A percentile compares a stretch with the other conserved stretches of the same genome.
Evolutionary conservation across 1,284 basidiomycete genomes (phyloP).

Genomic region (Ustilago crameri): DNA sequence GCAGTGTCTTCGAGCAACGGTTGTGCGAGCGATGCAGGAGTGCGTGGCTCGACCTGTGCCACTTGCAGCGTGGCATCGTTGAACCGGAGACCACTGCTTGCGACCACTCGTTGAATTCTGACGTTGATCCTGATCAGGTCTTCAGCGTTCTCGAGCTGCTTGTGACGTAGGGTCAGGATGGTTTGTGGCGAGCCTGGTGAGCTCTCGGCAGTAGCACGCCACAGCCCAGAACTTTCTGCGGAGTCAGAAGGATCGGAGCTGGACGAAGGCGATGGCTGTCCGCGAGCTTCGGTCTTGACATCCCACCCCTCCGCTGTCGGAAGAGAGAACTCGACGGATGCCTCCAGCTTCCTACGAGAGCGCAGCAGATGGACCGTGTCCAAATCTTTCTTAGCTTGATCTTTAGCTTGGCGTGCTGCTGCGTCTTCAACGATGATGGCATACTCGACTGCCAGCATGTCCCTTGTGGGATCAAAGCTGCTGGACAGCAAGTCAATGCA

Average conservation of each 20-base stretch:
- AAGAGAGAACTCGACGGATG: slow-evolving; percentile 82
- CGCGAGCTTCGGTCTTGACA: slow-evolving; percentile 73
- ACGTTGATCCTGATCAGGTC: slow-evolving; percentile 46
- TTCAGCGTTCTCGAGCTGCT: slow-evolving; percentile 32
- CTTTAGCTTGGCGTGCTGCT: slow-evolving; percentile 64
- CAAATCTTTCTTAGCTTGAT: slow-evolving; percentile 42
- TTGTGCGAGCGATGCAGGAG: slow-evolving; percentile 23
- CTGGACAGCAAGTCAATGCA: slow-evolving; percentile 82
- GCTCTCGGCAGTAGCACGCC: slow-evolving; percentile 71
- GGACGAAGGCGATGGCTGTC: slow-evolving; percentile 7
- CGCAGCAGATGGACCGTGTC: slow-evolving; percentile 37
- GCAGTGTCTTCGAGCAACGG: slow-evolving; percentile 49
- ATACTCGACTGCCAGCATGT: slow-evolving; percentile 86
- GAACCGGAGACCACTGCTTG: slow-evolving; percentile 50
- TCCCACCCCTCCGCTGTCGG: slow-evolving; percentile 89
- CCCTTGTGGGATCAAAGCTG: slow-evolving; percentile 81
- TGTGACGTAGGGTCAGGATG: slow-evolving; percentile 34
- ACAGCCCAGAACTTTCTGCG: slow-evolving; percentile 76
- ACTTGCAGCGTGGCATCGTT: slow-evolving; percentile 48
- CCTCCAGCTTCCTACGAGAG: slow-evolving; percentile 76
- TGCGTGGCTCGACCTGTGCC: slow-evolving; percentile 24
- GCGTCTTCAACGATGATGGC: slow-evolving; percentile 80
- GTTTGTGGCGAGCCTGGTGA: slow-evolving; percentile 21
- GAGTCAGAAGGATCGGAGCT: slow-evolving; percentile 7
- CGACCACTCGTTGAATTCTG: slow-evolving; percentile 54